These are phyloP conservation scores for Sonneratia caseolaris DNA, from an alignment of 345 rosid species.

Conservation along the genomic window DNA sequence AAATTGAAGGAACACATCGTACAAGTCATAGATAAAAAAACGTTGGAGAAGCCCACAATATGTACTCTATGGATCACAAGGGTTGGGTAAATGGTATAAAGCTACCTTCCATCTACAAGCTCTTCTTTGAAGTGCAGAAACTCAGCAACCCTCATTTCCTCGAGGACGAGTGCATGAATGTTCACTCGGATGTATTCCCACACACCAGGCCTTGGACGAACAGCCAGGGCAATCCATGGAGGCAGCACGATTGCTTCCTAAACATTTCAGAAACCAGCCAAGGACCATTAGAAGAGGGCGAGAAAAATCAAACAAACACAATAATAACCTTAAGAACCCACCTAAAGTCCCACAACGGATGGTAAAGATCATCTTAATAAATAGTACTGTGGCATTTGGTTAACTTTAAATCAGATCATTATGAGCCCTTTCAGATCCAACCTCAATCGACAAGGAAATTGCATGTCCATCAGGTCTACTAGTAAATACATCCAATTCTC, in stretches of 20 bases:
- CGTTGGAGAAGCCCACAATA: too few relatives aligned
- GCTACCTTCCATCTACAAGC: conserved; percentile 84
- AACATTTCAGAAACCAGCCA: background rate
- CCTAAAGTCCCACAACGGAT: background rate
- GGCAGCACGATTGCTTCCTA: conserved; percentile 50
- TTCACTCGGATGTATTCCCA: conserved; percentile 28
- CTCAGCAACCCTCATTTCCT: conserved; percentile 69
- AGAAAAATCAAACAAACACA: too few relatives aligned
- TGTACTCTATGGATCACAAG: background rate
- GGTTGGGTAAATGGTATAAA: background rate
- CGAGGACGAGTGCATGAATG: conserved; percentile 68
- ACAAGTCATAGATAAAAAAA: background rate
- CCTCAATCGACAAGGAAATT: too few relatives aligned
- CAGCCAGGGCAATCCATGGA: conserved; percentile 24
- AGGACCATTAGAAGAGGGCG: background rate
- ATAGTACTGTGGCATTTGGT: background rate
- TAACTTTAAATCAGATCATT: too few relatives aligned
- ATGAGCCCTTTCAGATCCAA: too few relatives aligned
- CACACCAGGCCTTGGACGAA: conserved; percentile 30
- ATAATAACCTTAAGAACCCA: too few relatives aligned
- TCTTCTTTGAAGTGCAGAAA: conserved; percentile 93
- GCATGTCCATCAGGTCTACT: too few relatives aligned
- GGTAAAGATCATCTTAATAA: background rate
- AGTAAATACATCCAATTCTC: too few relatives aligned
- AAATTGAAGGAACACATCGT: background rate